phyloP scores from a whole-genome alignment of 2,329 filamentous ascomycete species.

The Nemania abortiva region DNA sequence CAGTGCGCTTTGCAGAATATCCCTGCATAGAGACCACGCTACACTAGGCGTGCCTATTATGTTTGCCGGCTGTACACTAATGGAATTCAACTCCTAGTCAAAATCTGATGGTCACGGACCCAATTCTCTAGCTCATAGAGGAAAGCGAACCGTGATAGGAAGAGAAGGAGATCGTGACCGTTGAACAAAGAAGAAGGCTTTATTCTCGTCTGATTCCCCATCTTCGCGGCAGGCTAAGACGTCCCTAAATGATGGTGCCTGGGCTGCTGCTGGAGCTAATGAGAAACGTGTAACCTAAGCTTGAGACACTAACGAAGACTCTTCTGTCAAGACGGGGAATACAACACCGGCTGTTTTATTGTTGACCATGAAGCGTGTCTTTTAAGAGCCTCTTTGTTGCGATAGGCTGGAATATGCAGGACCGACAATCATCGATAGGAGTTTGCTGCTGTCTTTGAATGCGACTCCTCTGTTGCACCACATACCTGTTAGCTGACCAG shows the following conservation, averaged over 20 bases:
- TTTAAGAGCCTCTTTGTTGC: neutral
- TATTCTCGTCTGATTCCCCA: conserved; percentile 2
- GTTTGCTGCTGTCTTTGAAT: neutral
- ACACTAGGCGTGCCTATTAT: neutral
- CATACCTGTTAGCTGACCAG: conserved; percentile 13
- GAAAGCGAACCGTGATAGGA: conserved; percentile 22
- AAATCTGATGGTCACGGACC: conserved; percentile 9
- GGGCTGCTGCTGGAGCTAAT: neutral
- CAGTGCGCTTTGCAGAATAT: conserved; percentile 44
- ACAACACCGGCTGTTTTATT: conserved; percentile 5
- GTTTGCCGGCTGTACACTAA: conserved; percentile 14
- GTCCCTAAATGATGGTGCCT: conserved; percentile 12
- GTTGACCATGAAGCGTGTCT: neutral
- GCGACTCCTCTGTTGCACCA: neutral
- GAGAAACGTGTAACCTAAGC: neutral
- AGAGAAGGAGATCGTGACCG: conserved; percentile 7
- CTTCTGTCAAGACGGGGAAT: neutral
- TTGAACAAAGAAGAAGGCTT: conserved; percentile 6
- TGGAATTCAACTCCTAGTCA: conserved; percentile 17
- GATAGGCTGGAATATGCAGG: neutral
- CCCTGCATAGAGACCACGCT: conserved; percentile 36
- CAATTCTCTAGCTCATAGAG: conserved; percentile 15
- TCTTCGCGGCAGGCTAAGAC: neutral
- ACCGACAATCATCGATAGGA: neutral
- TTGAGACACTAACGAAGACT: neutral